Evolutionary conservation across 805 yeast species (phyloP), one percentile per base, ranked within the genome.

Genomic region (Saccharomyces mikatae): DNA sequence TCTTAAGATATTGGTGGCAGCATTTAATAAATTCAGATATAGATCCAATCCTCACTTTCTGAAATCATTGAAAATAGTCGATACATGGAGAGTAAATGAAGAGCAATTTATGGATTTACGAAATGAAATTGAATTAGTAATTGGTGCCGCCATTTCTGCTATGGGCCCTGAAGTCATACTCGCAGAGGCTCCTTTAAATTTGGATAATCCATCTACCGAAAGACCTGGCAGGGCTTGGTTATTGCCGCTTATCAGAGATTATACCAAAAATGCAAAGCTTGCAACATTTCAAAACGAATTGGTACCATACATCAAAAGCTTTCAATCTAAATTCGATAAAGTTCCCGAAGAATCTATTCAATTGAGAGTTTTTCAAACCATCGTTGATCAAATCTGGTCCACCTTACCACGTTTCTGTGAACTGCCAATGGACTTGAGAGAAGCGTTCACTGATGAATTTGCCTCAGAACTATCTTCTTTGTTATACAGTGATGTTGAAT

Each of bases 141-240:
- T 94, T 58, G 83, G 89, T 17, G 80, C 89, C 32, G 90, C 95
- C 1, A 82, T 94, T 54, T 69, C 87, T 1, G 80, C 86, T 4
- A 70, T 91, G 68, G 99, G 99, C 2, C 97, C 98, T 9, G 95
- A 87, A 61, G 81, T 77, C 11, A 94, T 94, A 2, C 73, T 92
- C 57, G 71, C 80, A 48, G 74, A 80, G 4, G 76, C 94, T 32
- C 98, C 99, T 6, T 75, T 94, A 64, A 89, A 92, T 65, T 76
- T 94, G 62, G 76, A 77, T 30, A 78, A 79, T 48, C 81, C 85
- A 4, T 68, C 73, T 24, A 62, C 74, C 27, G 71, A 73, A 31
- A 76, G 78, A 47, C 79, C 84, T n/a, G 97, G 97, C 48, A 81
- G 98, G 67, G 97, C 97, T 48, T 94, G 98, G 97, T 66, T 94